Evolutionary conservation across 495 filamentous ascomycete species (phyloP), one percentile per base, ranked within the genome.

Genomic region (Lichina pygmaea): DNA sequence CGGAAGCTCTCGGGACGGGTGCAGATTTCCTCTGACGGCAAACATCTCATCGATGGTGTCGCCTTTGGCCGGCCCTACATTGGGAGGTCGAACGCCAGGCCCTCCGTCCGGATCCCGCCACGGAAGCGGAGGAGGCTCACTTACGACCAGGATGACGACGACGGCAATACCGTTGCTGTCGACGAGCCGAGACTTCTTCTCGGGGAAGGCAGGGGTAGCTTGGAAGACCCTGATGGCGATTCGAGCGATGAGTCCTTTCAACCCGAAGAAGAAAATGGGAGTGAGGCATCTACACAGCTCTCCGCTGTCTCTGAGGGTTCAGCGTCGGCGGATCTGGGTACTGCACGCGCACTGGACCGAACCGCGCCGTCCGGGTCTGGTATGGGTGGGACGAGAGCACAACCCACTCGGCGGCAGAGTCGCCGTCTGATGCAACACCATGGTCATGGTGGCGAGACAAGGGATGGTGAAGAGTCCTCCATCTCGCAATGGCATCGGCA

Each of bases 21-120:
- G 51, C 89, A 94, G 55, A 93, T 94, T 30, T 74, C 81, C 0
- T 48, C 61, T 7, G 76, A 79, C 50, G 89, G 89, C 17, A 77
- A 68, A 54, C 86, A 85, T 57, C 65, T 97, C 11, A 70, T 91
- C 9, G 89, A 97, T 55, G 89, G 89, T 16, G 68, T 93, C 15
- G 67, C 89, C 2, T 95, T 92, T 55, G 89, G 89, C 7, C 68
- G 78, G 41, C 75, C 77, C 6, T 77, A 67, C 33, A 58, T 83
- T 32, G 13, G 36, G 13, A 71, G 68, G 54, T 54, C 64, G 15
- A 61, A 70, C 0, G 58, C 59, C 13, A 64, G 67, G 48, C 86
- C 89, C 10, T 53, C 66, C 0, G 60, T 92, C 31, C 58, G 65
- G 4, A 86, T 91, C 36, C 85, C 83, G 3, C 74, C 84, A 5